Evolutionary conservation across 2,329 filamentous ascomycete genomes (phyloP).

Genomic region (Aureobasidium sp.): DNA sequence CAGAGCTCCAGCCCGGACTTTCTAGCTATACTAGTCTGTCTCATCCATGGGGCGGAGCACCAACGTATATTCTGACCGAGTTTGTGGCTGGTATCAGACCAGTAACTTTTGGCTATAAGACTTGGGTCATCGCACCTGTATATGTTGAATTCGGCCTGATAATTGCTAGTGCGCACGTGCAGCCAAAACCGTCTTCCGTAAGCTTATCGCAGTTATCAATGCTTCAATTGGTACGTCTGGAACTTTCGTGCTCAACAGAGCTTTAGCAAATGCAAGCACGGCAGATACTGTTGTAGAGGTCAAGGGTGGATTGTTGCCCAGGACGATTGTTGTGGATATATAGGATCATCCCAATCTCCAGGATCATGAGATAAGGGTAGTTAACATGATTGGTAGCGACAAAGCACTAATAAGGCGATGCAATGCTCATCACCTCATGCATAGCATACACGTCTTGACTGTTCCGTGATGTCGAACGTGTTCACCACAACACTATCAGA

Average conservation of each 20-base stretch:
- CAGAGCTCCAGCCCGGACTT: conserved; percentile 35
- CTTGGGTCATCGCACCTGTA: conserved; percentile 26
- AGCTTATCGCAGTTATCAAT: background rate
- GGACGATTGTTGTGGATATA: background rate
- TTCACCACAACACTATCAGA: too few relatives aligned
- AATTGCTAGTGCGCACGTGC: conserved; percentile 23
- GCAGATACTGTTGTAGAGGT: background rate
- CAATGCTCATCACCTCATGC: too few relatives aligned
- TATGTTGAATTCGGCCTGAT: conserved; percentile 25
- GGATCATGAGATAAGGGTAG: too few relatives aligned
- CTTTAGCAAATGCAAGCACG: background rate
- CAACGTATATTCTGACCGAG: conserved; percentile 39
- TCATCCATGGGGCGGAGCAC: conserved; percentile 42
- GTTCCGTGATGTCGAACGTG: too few relatives aligned
- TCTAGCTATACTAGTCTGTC: conserved; percentile 37
- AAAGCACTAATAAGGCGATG: too few relatives aligned
- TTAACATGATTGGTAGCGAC: too few relatives aligned
- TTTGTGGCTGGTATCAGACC: conserved; percentile 28
- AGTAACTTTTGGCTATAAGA: conserved; percentile 23
- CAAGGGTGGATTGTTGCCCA: background rate
- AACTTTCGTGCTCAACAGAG: background rate
- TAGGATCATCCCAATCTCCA: too few relatives aligned
- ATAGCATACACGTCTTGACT: too few relatives aligned
- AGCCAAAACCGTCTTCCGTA: conserved; percentile 23
- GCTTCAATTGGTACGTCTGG: conserved; percentile 12